Base-by-base conservation (phyloP, 495 filamentous ascomycete species). In the Podospora tetraspora region DNA sequence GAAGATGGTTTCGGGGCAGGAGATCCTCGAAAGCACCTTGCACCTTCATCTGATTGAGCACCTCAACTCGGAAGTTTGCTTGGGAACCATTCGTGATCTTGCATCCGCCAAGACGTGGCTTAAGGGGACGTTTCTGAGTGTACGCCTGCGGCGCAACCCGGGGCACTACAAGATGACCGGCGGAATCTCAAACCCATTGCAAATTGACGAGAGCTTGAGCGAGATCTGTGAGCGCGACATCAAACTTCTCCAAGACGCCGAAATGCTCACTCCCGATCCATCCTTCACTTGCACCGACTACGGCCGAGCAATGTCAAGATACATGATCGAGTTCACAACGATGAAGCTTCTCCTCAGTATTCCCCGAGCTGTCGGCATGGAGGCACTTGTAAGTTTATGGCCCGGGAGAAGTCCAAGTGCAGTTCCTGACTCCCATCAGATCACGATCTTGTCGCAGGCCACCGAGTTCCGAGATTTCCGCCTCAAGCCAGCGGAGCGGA, bases 21-120 rank as follows among this genome's bases (percentile, higher is more conserved):
- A 97, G 72, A 84, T 88, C 19, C 80, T 99, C 1, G 95, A 99
- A 74, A 99, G 95, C 77, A 90, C 85, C 30, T 83, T 98, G 19
- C 94, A 98, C 79, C 82, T 88, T 43, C 93, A 96, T 70, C 81
- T 98, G 2, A 91, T 97, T 52, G 94, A 97, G 66, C 94, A 97
- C 76, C 77, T 98, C 59, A 98, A 99, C 76, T 94, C 94, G 0
- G 95, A 99, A 73, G 92, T 97, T 57, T 90, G 91, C 25, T 83
- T 97, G 6, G 90, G 91, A 2, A 96, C 92, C 2, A 89, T 99
- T 66, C 86, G 80, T 3, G 83, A 90, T 67, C 77, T 91, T 1
- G 72, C 86, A 5, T 88, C 90, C 1, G 95, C 95, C 25, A 90
- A 90, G 70, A 83, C 77, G 69, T 99, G 95, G 95, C 87, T 99